Percentiles rank a stretch among this genome's conserved stretches.
phyloP scores from a whole-genome alignment of 1,139 yeast species.

The Schwanniomyces etchellsii region DNA sequence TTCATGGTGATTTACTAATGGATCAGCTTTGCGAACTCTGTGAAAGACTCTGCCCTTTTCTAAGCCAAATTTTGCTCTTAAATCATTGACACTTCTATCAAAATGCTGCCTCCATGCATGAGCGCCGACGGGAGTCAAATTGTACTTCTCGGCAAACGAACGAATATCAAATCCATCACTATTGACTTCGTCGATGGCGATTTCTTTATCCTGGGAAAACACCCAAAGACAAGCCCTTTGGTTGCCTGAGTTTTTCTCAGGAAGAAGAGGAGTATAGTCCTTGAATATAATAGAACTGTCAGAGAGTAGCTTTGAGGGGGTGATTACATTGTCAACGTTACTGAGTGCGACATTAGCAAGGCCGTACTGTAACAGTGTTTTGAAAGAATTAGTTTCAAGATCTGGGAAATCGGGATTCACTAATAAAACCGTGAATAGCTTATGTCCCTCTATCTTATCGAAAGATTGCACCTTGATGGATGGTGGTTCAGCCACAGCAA shows the following conservation, averaged over 20 bases:
- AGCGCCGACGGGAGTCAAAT: conserved; percentile 77
- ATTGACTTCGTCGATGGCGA: conserved; percentile 9
- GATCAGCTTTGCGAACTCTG: conserved; percentile 36
- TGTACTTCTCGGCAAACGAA: conserved; percentile 48
- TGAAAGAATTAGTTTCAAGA: conserved; percentile 57
- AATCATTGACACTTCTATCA: conserved; percentile 67
- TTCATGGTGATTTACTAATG: conserved; percentile 10
- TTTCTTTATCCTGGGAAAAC: conserved; percentile 54
- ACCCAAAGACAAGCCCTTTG: conserved; percentile 93
- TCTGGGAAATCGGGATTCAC: conserved; percentile 95
- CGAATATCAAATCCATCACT: conserved; percentile 67
- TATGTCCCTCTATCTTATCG: conserved; percentile 35
- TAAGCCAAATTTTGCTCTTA: conserved; percentile 69
- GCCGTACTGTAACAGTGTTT: conserved; percentile 76
- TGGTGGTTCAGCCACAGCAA: conserved; percentile 72
- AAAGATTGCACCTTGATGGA: conserved; percentile 70
- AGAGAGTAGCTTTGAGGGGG: conserved; percentile 40
- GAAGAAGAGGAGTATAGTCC: conserved; percentile 77
- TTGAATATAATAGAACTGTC: conserved; percentile 40
- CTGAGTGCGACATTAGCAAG: conserved; percentile 61
- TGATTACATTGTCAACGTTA: conserved; percentile 55
- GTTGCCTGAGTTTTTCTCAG: conserved; percentile 78
- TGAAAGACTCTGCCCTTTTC: conserved; percentile 71
- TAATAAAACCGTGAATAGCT: conserved; percentile 66
- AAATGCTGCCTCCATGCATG: conserved; percentile 85